Base-by-base conservation (phyloP, 2,329 filamentous ascomycete species). In the Grosmannia huntii region DNA sequence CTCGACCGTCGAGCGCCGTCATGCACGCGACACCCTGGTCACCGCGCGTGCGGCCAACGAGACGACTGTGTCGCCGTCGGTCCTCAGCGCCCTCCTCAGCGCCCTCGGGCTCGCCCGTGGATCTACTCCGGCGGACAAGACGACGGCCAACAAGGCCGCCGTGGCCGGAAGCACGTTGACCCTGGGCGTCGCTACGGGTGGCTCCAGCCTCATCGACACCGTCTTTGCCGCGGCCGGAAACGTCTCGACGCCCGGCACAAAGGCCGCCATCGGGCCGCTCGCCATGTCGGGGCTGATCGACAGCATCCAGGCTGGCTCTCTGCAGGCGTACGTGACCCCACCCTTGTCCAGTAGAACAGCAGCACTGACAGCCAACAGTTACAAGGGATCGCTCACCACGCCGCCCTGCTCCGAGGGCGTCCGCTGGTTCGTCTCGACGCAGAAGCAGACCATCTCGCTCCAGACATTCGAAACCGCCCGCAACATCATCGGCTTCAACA, bases 361-460 rank as follows among this genome's bases (percentile, higher is more conserved):
- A 21, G 31, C 31, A n/a, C 38, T 54, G 7, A 31, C 57, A 44
- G 53, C 25, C n/a, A 19, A 23, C 54, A 73, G 68, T 27, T 76
- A 79, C 66, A 65, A 70, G 2, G 76, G 76, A 28, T 77, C 75
- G 4, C 69, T 78, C 41, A 78, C 76, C 14, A 78, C 75, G 10
- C 76, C 76, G 23, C 76, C 76, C 3, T 79, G 76, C 68, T 68
- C 68, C 16, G 76, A 79, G 64, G 71, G 70, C 25, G 75, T 79
- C 33, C 66, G 66, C 60, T 79, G 76, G 76, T 71, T 75, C 57
- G 75, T 79, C 9, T 70, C 73, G n/a, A 73, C 74, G 4, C 66
- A 73, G 58, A 71, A 70, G 55, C 69, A 76, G 36, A 59, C 64
- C 49, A 62, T 78, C 48, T 70, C 71, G 5, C 64, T 68, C 10